Evolutionary conservation across 495 filamentous ascomycete species (phyloP), one percentile per base, ranked within the genome.

Genomic region (Podospora fimiseda): DNA sequence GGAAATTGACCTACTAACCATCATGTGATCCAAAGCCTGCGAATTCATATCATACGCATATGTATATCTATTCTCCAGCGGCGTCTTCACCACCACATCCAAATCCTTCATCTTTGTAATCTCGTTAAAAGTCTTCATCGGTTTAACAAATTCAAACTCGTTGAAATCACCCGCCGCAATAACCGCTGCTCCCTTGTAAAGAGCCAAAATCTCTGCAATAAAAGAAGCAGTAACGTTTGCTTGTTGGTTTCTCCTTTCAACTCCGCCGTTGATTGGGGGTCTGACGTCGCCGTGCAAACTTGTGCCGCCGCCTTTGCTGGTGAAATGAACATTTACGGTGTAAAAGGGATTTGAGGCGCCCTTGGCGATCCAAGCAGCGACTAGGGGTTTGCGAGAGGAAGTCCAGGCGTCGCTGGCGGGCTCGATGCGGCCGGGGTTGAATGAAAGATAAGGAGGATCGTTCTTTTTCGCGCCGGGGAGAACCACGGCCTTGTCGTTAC

Each of bases 1-100:
- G 2, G 57, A 60, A 37, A 77, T 47, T 42, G 52, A 57, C 14
- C 69, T 60, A 46, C 76, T 81, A 24, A 84, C 71, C 55, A 74
- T 81, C 66, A 82, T 77, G 65, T 85, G 81, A 62, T 84, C 81
- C 6, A 85, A 72, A 61, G 79, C 73, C 65, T 84, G 63, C 30
- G 63, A 56, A 50, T 66, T 66, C 60, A 63, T 66, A 47, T 66
- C 63, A 36, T 50, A 66, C 38, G 53, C 54, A 38, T 84, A 85
- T 2, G 80, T 80, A 51, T 85, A 86, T 16, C 82, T 64, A 70
- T 86, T 82, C 40, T 62, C 56, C 0, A 60, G 45, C 11, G 67
- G 62, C 6, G 75, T 71, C 0, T 65, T 64, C 2, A 59, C 66
- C 14, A 73, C 75, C 9, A 69, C 77, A 52, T 85, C 82, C 4